Percentiles rank a stretch among this genome's conserved stretches.
Evolutionary conservation across 768 basidiomycete species (phyloP).

Genomic region (Xerocomellus chrysenteron): DNA sequence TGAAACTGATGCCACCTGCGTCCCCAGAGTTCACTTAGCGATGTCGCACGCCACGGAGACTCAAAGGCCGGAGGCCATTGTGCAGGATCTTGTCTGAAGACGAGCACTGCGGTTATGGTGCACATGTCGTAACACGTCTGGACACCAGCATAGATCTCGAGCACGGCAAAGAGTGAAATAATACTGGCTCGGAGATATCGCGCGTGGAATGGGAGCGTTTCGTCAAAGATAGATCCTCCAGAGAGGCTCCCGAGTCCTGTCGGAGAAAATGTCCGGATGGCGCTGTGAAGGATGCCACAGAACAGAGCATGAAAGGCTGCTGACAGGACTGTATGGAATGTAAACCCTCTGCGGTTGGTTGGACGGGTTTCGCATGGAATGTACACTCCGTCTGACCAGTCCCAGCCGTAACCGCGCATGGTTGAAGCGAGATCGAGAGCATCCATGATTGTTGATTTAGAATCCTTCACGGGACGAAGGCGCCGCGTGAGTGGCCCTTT

Average conservation of each 20-base stretch:
- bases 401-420: neutral
- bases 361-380: neutral
- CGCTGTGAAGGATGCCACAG: neutral
- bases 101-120: neutral
- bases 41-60: constrained; percentile 1
- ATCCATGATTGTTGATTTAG: neutral
- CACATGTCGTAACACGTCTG: neutral
- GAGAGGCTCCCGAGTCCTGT: neutral
- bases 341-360: neutral
- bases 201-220: neutral
- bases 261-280: neutral
- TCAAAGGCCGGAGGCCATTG: neutral
- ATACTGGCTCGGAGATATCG: neutral
- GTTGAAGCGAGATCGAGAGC: neutral
- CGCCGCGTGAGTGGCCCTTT: constrained; percentile 8
- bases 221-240: neutral
- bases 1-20: neutral
- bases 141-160: neutral
- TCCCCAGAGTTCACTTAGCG: neutral
- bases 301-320: neutral
- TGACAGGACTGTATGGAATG: neutral
- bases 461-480: neutral
- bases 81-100: neutral
- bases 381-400: neutral
- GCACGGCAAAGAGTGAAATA: neutral